Conservation (phyloP, 768 basidiomycete species). For the Fomitopsis serialis region DNA sequence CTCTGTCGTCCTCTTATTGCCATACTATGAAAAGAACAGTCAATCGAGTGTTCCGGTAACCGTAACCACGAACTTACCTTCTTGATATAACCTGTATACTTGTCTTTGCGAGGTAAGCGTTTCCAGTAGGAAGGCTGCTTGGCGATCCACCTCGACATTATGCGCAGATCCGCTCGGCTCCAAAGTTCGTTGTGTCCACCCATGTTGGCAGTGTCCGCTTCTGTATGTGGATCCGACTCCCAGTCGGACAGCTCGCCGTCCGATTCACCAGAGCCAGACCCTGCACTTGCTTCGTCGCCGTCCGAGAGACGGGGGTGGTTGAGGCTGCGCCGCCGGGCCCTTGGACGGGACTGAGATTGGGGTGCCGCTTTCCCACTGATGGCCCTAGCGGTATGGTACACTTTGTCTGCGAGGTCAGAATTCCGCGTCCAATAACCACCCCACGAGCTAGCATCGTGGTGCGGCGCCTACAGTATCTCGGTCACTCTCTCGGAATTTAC, state of each 20-base stretch:
- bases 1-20: conserved; percentile 40
- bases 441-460: conserved; percentile 62
- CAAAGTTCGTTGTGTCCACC: conserved; percentile 44
- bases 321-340: neutral
- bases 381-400: conserved; percentile 17
- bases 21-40: too few species aligned
- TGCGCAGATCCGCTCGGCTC: neutral
- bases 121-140: conserved; percentile 29
- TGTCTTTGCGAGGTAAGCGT: neutral
- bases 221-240: conserved; percentile 4
- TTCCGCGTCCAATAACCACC: conserved; percentile 60
- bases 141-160: neutral
- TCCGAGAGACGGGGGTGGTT: neutral
- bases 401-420: conserved; percentile 64
- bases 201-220: conserved; percentile 38
- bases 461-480: conserved; percentile 45
- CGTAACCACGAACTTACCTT: neutral
- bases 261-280: neutral
- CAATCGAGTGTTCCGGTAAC: too few species aligned
- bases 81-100: neutral
- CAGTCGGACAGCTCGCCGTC: conserved; percentile 1
- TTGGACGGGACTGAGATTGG: neutral
- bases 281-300: neutral
- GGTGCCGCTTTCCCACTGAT: neutral
- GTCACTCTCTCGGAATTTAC: neutral